phyloP scores from a whole-genome alignment of 768 basidiomycete species.

The Panaeolus papilionaceus region DNA sequence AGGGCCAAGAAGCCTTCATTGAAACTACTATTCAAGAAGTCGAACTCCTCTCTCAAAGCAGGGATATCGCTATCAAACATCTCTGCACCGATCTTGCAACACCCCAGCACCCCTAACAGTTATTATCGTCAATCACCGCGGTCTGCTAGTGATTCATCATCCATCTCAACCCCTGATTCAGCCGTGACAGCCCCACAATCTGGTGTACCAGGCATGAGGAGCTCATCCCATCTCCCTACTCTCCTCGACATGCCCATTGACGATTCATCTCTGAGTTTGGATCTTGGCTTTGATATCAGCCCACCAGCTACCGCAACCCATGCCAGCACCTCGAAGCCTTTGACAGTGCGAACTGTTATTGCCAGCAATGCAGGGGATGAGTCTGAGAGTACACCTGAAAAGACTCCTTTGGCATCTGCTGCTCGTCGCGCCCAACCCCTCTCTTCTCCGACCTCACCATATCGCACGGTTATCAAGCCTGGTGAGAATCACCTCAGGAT shows the following conservation, averaged over 20 bases:
- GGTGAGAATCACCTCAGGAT: constrained; percentile 23
- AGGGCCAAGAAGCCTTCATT: constrained; percentile 72
- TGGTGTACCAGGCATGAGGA: constrained; percentile 29
- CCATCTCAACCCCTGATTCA: constrained; percentile 56
- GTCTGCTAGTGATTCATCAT: constrained; percentile 51
- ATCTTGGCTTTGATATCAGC: constrained; percentile 42
- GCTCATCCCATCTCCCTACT: constrained; percentile 55
- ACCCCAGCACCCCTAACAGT: constrained; percentile 18
- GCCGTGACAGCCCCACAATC: constrained; percentile 64
- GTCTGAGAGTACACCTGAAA: neutral
- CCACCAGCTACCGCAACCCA: constrained; percentile 34
- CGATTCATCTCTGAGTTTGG: constrained; percentile 51
- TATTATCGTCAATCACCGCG: constrained; percentile 36
- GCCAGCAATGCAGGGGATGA: neutral
- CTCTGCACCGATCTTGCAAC: constrained; percentile 21
- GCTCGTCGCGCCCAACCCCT: constrained; percentile 1
- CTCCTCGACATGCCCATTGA: constrained; percentile 69
- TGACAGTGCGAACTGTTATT: constrained; percentile 7
- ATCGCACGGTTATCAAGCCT: constrained; percentile 21
- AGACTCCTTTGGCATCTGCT: constrained; percentile 6
- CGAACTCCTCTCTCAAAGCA: constrained; percentile 50
- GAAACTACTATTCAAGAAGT: constrained; percentile 71
- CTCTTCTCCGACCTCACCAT: constrained; percentile 14
- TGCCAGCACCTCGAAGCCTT: neutral
- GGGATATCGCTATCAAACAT: constrained; percentile 28